Base-by-base conservation (phyloP, 2,329 filamentous ascomycete species). In the Ophiostoma quercus region DNA sequence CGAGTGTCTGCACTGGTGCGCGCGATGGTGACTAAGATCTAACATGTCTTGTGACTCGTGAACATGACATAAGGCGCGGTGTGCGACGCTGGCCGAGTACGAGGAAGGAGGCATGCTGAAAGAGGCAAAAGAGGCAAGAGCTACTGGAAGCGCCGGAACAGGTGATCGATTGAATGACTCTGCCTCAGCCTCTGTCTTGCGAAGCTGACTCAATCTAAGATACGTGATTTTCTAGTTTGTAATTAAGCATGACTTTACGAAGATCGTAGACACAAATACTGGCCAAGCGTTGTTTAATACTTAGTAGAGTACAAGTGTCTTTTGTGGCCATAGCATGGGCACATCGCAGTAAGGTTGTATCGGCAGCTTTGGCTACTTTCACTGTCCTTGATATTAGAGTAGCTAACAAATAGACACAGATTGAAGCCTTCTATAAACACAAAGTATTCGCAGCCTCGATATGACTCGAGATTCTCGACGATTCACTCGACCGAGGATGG, bases 141-240 rank as follows among this genome's bases (percentile, higher is more conserved):
- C 60, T 22, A 57, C 29, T 63, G 57, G 25, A 63, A 63, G 29
- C 29, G 60, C 19, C 32, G 60, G 60, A 63, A 63, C 60, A 39
- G 32, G 60, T 63, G 60, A 39, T 34, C 32, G 19, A 54, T n/a
- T 22, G 19, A 8, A 8, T 37, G 60, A 63, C 60, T 63, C 12
- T 34, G 29, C 9, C 29, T n/a, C 8, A 34, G 34, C 3, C 34
- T 6, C 4, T 34, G 34, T 34, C 25, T 29, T 29, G 25, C 25
- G 29, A 8, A 14, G 22, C 16, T 11, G 16, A 34, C 9, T 62
- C 39, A 12, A 41, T 14, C 39, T 41, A 14, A 8, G 11, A 11
- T 9, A 6, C 12, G 0, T 47, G n/a, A n/a, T 8, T 47, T 16
- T 47, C 19, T 7, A 47, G 43, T n/a, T 4, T 7, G 16, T 16